phyloP scores from a whole-genome alignment of 169 alveolate genomes.

The Perkinsus chesapeaki region DNA sequence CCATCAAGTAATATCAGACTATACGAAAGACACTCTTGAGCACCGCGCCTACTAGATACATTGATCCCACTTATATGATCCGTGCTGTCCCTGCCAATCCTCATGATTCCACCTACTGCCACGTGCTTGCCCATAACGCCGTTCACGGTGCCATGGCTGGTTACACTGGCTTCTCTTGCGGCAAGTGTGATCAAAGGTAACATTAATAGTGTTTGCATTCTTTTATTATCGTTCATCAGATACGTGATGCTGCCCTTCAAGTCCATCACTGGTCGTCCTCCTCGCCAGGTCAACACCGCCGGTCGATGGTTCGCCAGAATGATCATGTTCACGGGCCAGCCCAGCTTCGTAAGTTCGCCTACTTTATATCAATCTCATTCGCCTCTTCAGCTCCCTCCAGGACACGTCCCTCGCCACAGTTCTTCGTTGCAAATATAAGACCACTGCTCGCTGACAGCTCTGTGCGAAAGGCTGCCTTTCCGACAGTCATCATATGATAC shows the following conservation, averaged over 20 bases:
- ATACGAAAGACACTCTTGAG: neutral
- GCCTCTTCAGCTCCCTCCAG: neutral
- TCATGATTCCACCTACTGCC: slow-evolving; percentile 63
- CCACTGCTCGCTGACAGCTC: neutral
- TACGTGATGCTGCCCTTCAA: slow-evolving; percentile 56
- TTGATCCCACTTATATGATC: slow-evolving; percentile 75
- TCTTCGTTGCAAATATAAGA: neutral
- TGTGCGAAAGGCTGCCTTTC: neutral
- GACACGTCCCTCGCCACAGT: neutral
- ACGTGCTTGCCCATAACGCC: slow-evolving; percentile 62
- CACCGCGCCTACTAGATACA: slow-evolving; percentile 56
- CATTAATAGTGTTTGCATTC: neutral
- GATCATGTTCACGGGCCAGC: slow-evolving; percentile 25
- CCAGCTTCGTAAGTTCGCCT: slow-evolving; percentile 4
- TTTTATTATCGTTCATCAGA: slow-evolving; percentile 34
- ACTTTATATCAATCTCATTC: neutral
- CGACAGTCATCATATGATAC: neutral
- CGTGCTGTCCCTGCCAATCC: slow-evolving; percentile 73
- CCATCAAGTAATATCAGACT: neutral
- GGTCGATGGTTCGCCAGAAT: slow-evolving; percentile 22
- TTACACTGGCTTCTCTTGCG: slow-evolving; percentile 58
- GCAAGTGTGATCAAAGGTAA: slow-evolving; percentile 42
- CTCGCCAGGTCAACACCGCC: slow-evolving; percentile 18
- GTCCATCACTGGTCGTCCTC: slow-evolving; percentile 12
- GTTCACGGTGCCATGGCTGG: slow-evolving; percentile 80